These are phyloP conservation scores for Porphyridium purpureum DNA, from an alignment of 23 red algal genomes.

Conservation along the genomic window DNA sequence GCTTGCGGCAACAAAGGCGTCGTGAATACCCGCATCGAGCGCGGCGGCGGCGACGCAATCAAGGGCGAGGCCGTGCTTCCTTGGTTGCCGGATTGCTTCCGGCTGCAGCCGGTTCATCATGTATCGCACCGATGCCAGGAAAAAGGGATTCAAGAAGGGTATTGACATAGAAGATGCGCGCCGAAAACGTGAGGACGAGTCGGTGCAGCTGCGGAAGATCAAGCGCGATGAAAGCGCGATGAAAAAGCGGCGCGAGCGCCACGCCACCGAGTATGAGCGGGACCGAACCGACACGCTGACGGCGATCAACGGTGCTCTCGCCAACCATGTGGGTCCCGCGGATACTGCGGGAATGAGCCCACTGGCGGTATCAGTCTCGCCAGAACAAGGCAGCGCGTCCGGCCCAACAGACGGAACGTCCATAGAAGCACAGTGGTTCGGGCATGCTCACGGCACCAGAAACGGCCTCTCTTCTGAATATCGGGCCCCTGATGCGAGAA, in stretches of 20 bases:
- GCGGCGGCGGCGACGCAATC: too few species aligned
- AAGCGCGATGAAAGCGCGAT: constrained; percentile 96
- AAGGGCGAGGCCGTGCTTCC: too few species aligned
- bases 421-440: background rate
- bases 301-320: constrained; percentile 2
- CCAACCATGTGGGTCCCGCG: too few species aligned
- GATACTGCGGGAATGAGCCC: background rate
- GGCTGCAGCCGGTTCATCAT: too few species aligned
- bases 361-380: background rate
- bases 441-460: too few species aligned
- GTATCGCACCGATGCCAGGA: background rate
- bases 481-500: too few species aligned
- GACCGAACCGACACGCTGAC: background rate
- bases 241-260: constrained; percentile 81
- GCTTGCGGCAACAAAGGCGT: too few species aligned
- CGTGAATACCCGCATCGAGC: too few species aligned
- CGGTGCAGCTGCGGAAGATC: constrained; percentile 73
- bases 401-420: background rate
- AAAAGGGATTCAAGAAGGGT: constrained; percentile 63
- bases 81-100: too few species aligned
- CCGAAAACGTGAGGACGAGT: constrained; percentile 74
- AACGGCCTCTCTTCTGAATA: too few species aligned
- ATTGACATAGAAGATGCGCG: constrained; percentile 83
- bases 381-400: background rate
- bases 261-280: constrained; percentile 1